A percentile compares a stretch with the other conserved stretches of the same genome.
phyloP scores from a whole-genome alignment of 257 asterid species.

The Pogostemon cablin region DNA sequence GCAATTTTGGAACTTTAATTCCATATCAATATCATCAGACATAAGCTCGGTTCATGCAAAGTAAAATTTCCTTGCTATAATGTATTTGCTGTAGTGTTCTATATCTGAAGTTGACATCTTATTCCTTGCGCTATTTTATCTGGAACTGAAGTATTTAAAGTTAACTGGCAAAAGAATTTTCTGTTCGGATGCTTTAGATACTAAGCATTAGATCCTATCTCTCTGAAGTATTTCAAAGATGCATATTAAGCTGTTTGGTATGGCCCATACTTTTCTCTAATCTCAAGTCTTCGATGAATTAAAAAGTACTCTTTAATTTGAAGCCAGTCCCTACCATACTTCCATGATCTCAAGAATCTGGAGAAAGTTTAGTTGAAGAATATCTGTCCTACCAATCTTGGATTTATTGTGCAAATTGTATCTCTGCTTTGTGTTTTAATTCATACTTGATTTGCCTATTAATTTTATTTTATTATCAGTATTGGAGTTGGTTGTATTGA shows the following conservation, averaged over 20 bases:
- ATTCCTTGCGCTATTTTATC: no score
- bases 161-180: no score
- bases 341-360: neutral
- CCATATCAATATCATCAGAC: no score
- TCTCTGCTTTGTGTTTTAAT: neutral
- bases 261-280: neutral
- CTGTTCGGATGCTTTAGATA: no score
- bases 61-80: no score
- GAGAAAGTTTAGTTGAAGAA: neutral
- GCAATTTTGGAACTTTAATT: no score
- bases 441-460: neutral
- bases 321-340: neutral
- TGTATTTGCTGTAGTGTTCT: no score
- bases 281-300: neutral
- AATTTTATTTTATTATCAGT: neutral
- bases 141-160: no score
- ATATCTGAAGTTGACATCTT: no score
- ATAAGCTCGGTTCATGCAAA: no score
- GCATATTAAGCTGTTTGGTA: neutral
- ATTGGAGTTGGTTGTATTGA: constrained; percentile 14
- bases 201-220: no score
- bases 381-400: constrained; percentile 6
- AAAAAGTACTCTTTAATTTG: neutral
- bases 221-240: no score
- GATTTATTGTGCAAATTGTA: neutral